phyloP scores from a whole-genome alignment of 768 basidiomycete species.

The Lactarius psammicola region DNA sequence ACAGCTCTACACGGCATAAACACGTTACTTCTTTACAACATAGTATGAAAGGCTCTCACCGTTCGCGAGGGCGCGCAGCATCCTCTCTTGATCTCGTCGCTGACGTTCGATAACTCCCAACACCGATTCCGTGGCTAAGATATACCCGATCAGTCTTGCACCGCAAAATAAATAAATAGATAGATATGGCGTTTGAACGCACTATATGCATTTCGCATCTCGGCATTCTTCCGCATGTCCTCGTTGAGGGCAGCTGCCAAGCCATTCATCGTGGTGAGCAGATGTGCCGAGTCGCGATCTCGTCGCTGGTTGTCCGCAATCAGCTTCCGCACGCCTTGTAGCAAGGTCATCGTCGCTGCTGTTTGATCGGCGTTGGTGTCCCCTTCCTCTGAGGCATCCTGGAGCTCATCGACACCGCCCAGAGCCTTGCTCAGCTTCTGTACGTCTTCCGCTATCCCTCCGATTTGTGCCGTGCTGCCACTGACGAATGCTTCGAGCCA shows the following conservation, averaged over 20 bases:
- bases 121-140: conserved; percentile 54
- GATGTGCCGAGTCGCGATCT: conserved; percentile 34
- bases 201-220: conserved; percentile 44
- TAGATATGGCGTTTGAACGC: conserved; percentile 26
- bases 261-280: conserved; percentile 40
- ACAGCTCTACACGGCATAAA: conserved; percentile 56
- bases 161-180: background rate
- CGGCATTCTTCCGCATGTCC: conserved; percentile 40
- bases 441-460: conserved; percentile 56
- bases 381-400: conserved; percentile 22
- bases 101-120: conserved; percentile 66
- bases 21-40: background rate
- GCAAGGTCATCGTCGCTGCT: conserved; percentile 33
- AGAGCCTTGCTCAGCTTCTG: conserved; percentile 59
- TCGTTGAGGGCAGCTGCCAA: conserved; percentile 43
- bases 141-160: conserved; percentile 14
- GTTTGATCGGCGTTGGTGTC: conserved; percentile 23
- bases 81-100: conserved; percentile 65
- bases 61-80: conserved; percentile 62
- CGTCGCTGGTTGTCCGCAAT: conserved; percentile 37
- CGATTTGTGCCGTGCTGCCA: conserved; percentile 70
- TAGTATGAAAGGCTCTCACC: conserved; percentile 43
- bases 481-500: conserved; percentile 86
- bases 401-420: conserved; percentile 36
- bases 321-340: conserved; percentile 39